Percentiles rank a stretch among this genome's conserved stretches.
phyloP scores from a whole-genome alignment of 2,329 filamentous ascomycete genomes.

The Cercospora sojina region DNA sequence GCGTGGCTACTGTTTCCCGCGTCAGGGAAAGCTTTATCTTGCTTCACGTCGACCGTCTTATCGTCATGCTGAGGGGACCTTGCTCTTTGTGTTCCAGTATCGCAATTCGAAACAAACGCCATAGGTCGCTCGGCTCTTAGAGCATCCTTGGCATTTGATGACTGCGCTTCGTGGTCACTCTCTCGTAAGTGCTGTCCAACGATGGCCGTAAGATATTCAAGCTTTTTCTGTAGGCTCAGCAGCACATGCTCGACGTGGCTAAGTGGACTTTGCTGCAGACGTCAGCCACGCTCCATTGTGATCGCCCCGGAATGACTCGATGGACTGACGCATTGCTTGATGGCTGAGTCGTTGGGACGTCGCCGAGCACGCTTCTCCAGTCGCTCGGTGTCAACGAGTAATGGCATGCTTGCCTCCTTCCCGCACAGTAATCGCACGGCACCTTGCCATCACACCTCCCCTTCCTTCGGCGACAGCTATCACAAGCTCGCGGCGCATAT shows the following conservation, averaged over 20 bases:
- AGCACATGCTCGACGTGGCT: background rate
- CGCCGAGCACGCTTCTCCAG: background rate
- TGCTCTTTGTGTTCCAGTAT: background rate
- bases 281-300: background rate
- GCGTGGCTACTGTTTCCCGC: background rate
- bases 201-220: background rate
- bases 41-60: background rate
- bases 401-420: background rate
- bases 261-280: background rate
- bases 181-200: background rate
- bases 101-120: background rate
- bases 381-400: constrained; percentile 2
- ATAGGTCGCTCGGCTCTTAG: background rate
- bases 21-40: background rate
- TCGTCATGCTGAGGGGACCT: background rate
- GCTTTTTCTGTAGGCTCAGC: background rate
- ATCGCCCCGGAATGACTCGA: background rate
- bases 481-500: background rate
- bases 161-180: background rate
- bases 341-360: background rate
- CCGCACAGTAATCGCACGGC: background rate
- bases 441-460: constrained; percentile 1
- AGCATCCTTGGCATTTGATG: background rate
- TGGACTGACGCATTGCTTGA: background rate
- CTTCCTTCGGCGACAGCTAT: constrained; percentile 2